Base-by-base conservation (phyloP, 1,284 basidiomycete species). In the Ceratobasidium sp. region DNA sequence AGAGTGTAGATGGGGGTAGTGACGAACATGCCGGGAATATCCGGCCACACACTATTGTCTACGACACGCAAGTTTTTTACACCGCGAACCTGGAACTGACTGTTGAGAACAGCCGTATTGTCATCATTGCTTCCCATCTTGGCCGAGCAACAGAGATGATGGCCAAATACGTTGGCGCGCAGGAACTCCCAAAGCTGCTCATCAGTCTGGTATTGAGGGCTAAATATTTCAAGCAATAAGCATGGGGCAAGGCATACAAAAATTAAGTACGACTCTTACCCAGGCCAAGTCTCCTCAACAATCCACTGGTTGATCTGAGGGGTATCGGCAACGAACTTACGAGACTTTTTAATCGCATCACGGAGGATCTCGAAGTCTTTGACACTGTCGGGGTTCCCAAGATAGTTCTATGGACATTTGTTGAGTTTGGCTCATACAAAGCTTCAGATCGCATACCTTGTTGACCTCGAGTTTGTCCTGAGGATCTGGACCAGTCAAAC, bases 301-400 rank as follows among this genome's bases (percentile, higher is more conserved):
- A 67, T 33, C 33, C 33, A 33, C 33, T 33, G 33, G 33, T 33
- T 33, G 33, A 33, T 33, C 33, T 33, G 33, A 33, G 33, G 33
- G 33, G 33, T 33, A 33, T 33, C 33, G 33, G 33, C 33, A 33
- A 33, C 33, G 33, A 78, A 54, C 42, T 46, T 70, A 9, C 77
- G 77, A 28, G 52, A 59, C 42, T 61, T 74, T 54, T 76, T 68
- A 7, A 77, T 56, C 52, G 54, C 74, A 50, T 79, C 69, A 38
- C 59, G 59, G n/a, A 76, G 33, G 42, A 77, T 70, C 33, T 70
- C 66, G 12, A 79, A 40, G 52, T 79, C 78, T 20, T 79, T 68
- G 67, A 33, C 33, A 33, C 33, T 33, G 33, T 33, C 33, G 33
- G 33, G 33, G 33, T 33, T 33, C 33, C 33, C 48, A 52, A 64